phyloP scores from a whole-genome alignment of 306 rosid genomes.

The Vicia villosa region DNA sequence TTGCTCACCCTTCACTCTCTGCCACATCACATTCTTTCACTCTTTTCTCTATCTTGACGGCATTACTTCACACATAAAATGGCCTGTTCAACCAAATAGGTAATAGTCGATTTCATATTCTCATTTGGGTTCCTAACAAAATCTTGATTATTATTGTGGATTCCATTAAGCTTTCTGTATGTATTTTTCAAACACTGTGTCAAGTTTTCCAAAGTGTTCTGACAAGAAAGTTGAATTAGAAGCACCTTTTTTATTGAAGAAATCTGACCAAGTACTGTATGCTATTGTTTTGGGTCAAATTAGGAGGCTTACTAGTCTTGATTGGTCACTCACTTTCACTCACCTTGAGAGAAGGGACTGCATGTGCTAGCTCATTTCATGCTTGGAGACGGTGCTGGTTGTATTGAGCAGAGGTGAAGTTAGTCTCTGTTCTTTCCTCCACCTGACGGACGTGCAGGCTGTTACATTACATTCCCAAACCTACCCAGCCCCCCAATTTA shows the following conservation, averaged over 20 bases:
- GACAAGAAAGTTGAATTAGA: not conserved
- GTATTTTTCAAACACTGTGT: slow-evolving; percentile 10
- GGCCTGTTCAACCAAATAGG: no score
- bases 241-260: not conserved
- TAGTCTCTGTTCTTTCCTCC: not conserved
- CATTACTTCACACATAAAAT: no score
- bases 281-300: slow-evolving; percentile 2
- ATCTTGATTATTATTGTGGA: not conserved
- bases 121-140: not conserved
- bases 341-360: not conserved
- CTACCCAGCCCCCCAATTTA: not conserved
- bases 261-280: not conserved
- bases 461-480: not conserved
- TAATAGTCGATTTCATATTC: no score
- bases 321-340: not conserved
- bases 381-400: not conserved
- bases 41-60: no score
- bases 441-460: not conserved
- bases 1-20: no score
- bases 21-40: no score
- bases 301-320: not conserved
- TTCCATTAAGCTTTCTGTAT: slow-evolving; percentile 25
- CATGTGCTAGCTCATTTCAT: not conserved
- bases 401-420: not conserved
- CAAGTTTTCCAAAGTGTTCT: slow-evolving; percentile 13